These are phyloP conservation scores for Coemansia sp. DNA, from an alignment of 192 early-diverging fungal genomes.

Conservation along the genomic window DNA sequence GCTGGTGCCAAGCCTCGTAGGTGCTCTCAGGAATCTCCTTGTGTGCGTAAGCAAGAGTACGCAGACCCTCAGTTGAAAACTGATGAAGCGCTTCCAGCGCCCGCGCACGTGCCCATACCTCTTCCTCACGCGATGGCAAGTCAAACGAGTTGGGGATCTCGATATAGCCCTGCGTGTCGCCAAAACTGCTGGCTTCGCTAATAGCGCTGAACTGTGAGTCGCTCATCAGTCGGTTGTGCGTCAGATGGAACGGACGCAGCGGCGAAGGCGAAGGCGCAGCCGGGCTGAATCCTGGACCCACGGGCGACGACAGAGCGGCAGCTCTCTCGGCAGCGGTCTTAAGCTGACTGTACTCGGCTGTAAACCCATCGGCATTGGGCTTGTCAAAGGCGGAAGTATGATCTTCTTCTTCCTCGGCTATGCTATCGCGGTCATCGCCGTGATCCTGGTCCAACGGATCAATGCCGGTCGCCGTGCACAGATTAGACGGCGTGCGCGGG, in stretches of 20 bases:
- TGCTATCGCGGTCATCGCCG: not conserved
- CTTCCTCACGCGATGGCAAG: conserved; percentile 49
- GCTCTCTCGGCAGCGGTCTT: not conserved
- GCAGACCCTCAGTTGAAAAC: conserved; percentile 75
- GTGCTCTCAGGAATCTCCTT: conserved; percentile 61
- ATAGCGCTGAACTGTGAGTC: conserved; percentile 42
- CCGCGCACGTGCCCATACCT: conserved; percentile 64
- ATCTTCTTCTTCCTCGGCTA: not conserved
- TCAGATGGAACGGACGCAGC: conserved; percentile 10
- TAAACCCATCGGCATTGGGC: too few relatives aligned
- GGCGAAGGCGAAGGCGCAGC: not conserved
- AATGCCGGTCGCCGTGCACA: not conserved
- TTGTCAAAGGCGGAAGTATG: too few relatives aligned
- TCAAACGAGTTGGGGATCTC: conserved; percentile 35
- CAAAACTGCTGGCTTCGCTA: conserved; percentile 46
- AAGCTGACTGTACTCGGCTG: conserved; percentile 1
- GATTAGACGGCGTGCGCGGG: not conserved
- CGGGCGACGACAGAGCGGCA: not conserved
- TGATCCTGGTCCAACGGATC: not conserved
- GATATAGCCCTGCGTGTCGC: conserved; percentile 32
- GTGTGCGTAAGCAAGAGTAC: conserved; percentile 80
- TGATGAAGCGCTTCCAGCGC: conserved; percentile 67
- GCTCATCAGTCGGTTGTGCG: conserved; percentile 39
- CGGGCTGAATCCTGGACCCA: not conserved
- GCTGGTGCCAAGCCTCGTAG: conserved; percentile 67